These are phyloP conservation scores for Mortierella sp. DNA, from an alignment of 371 early-diverging fungal species.

Conservation along the genomic window DNA sequence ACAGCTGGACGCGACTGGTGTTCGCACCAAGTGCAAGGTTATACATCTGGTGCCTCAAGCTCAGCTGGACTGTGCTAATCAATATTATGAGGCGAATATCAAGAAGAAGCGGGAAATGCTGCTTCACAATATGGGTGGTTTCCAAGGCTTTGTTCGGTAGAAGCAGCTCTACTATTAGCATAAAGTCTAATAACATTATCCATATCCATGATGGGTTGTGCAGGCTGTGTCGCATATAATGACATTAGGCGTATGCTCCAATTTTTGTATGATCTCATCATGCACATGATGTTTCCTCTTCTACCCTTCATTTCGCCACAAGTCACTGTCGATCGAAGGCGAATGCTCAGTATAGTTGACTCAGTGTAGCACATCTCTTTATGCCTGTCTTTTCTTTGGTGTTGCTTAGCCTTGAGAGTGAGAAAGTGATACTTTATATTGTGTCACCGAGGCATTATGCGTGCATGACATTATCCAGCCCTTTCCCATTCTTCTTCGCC, in stretches of 20 bases:
- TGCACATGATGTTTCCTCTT: too few relatives aligned
- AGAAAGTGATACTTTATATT: neutral
- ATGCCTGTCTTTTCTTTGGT: neutral
- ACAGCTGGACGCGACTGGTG: conserved; percentile 26
- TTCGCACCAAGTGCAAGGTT: conserved; percentile 30
- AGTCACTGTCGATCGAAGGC: too few relatives aligned
- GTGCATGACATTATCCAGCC: too few relatives aligned
- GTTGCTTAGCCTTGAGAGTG: neutral
- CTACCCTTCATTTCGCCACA: too few relatives aligned
- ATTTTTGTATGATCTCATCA: too few relatives aligned
- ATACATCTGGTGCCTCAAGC: conserved; percentile 9
- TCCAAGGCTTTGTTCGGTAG: conserved; percentile 11
- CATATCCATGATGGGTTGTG: too few relatives aligned
- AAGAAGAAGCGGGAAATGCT: conserved; percentile 41
- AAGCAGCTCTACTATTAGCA: neutral
- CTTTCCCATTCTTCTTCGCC: too few relatives aligned
- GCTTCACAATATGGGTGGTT: conserved; percentile 14
- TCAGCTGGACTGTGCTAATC: conserved; percentile 41
- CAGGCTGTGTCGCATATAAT: too few relatives aligned
- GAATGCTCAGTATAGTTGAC: neutral
- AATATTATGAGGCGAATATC: conserved; percentile 41
- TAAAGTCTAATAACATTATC: too few relatives aligned
- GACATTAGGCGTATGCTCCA: too few relatives aligned
- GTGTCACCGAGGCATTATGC: too few relatives aligned
- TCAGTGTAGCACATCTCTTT: neutral